phyloP scores from a whole-genome alignment of 495 filamentous ascomycete genomes.

The Penicillium argentinense region DNA sequence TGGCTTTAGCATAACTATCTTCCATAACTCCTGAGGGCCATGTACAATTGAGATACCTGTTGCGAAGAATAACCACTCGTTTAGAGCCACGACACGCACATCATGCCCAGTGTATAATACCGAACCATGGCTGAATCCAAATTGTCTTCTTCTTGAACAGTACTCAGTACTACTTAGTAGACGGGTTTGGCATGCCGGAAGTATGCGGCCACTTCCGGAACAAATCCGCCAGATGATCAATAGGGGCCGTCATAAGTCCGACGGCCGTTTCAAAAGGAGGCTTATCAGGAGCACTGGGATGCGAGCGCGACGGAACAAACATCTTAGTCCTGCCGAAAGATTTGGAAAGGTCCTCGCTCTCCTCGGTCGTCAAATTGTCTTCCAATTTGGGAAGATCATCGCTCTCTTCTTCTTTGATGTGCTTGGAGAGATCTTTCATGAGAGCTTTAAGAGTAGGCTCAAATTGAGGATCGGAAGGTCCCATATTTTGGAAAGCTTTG shows the following conservation, averaged over 20 bases:
- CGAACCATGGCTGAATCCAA: too few relatives aligned
- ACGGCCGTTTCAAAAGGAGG: conserved; percentile 34
- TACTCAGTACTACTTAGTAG: conserved; percentile 8
- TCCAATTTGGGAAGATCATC: conserved; percentile 58
- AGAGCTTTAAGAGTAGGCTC: conserved; percentile 50
- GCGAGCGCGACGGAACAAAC: conserved; percentile 58
- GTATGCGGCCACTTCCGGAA: conserved; percentile 34
- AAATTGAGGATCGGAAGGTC: conserved; percentile 47
- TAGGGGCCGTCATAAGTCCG: conserved; percentile 32
- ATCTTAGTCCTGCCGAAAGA: conserved; percentile 60
- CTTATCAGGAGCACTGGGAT: conserved; percentile 46
- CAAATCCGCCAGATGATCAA: conserved; percentile 34
- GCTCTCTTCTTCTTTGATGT: conserved; percentile 62
- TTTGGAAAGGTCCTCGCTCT: conserved; percentile 45
- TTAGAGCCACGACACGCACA: too few relatives aligned
- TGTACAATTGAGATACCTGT: too few relatives aligned
- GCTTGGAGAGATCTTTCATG: conserved; percentile 49
- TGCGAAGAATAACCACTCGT: too few relatives aligned
- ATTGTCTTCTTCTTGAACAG: too few relatives aligned
- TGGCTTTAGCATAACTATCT: too few relatives aligned
- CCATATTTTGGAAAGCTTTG: conserved; percentile 59
- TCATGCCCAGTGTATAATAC: too few relatives aligned
- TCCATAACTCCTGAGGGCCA: too few relatives aligned
- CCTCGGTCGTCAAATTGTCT: conserved; percentile 31
- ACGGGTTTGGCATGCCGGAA: conserved; percentile 22